Base-by-base conservation (phyloP, 2,329 filamentous ascomycete genomes). In the Alternaria gaisen region DNA sequence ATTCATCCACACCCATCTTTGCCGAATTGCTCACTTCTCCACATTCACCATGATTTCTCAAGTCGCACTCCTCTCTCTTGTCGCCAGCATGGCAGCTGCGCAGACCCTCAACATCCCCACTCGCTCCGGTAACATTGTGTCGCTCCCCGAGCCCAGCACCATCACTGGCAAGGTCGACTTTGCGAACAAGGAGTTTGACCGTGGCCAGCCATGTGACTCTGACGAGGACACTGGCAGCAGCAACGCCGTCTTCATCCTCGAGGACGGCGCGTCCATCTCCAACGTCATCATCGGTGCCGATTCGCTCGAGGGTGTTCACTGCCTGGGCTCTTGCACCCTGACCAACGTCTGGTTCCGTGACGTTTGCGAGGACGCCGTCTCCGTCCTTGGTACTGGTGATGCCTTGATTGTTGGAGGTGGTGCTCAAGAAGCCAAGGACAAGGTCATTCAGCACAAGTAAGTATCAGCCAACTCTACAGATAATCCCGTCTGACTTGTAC, bases 201-300 rank as follows among this genome's bases (percentile, higher is more conserved):
- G 69, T 56, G 69, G 69, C 9, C 65, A 60, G 1, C 48, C 58
- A 6, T 72, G 69, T 53, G 64, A 72, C 55, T 67, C 69, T 12
- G 69, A 72, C 38, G 55, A 57, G 10, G 69, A 72, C 40, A 72
- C 68, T 47, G 68, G 68, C 20, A 69, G 67, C 34, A 46, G 56
- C 30, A 71, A 82, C 43, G 82, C 84, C 42, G 83, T 86, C 64
- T 86, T 85, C 77, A 77, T 84, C 58, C 79, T 86, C 34, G 73
- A 82, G 64, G 72, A 80, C 32, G 84, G 84, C 16, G 84, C 82
- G 9, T 81, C 80, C 26, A 74, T 86, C 28, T 81, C 80, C 64
- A 86, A 86, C 67, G 83, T 83, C 70, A 85, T 86, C 69, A 85
- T 86, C 53, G 83, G 84, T 5, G 75, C 78, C n/a, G 80, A 82